A percentile compares a stretch with the other conserved stretches of the same genome.
phyloP scores from a whole-genome alignment of 2,329 filamentous ascomycete genomes.

The Penicillium capsulatum region DNA sequence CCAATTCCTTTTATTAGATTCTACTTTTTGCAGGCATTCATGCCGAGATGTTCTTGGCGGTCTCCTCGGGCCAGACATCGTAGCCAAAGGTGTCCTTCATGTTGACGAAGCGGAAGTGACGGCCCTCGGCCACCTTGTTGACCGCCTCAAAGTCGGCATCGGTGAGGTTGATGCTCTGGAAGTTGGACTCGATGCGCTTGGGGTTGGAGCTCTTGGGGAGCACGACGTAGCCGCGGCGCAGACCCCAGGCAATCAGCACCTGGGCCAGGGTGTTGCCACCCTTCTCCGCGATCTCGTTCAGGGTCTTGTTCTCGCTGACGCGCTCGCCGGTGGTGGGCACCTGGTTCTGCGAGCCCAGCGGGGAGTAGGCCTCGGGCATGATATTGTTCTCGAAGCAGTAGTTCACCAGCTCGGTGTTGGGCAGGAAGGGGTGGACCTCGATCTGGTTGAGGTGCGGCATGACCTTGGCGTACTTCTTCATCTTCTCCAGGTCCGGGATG shows the following conservation, averaged over 20 bases:
- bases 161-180: conserved; percentile 57
- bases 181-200: conserved; percentile 64
- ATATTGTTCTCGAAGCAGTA: conserved; percentile 42
- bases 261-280: conserved; percentile 57
- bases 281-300: conserved; percentile 57
- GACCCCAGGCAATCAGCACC: conserved; percentile 62
- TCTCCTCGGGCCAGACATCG: conserved; percentile 63
- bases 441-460: conserved; percentile 45
- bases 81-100: conserved; percentile 79
- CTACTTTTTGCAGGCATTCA: conserved; percentile 11
- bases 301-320: conserved; percentile 55
- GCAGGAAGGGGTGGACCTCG: conserved; percentile 48
- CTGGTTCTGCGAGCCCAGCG: conserved; percentile 62
- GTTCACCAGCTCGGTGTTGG: conserved; percentile 42
- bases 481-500: conserved; percentile 47
- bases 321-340: conserved; percentile 65
- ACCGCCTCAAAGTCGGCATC: conserved; percentile 58
- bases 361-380: conserved; percentile 43
- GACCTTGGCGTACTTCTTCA: conserved; percentile 43
- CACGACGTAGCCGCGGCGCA: conserved; percentile 62
- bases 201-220: conserved; percentile 67
- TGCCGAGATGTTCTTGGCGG: conserved; percentile 31
- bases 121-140: conserved; percentile 60
- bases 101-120: conserved; percentile 70
- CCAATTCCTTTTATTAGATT: too few relatives aligned